These are phyloP conservation scores for Helotiales sp. DNA, from an alignment of 2,329 filamentous ascomycete genomes.

Conservation along the genomic window DNA sequence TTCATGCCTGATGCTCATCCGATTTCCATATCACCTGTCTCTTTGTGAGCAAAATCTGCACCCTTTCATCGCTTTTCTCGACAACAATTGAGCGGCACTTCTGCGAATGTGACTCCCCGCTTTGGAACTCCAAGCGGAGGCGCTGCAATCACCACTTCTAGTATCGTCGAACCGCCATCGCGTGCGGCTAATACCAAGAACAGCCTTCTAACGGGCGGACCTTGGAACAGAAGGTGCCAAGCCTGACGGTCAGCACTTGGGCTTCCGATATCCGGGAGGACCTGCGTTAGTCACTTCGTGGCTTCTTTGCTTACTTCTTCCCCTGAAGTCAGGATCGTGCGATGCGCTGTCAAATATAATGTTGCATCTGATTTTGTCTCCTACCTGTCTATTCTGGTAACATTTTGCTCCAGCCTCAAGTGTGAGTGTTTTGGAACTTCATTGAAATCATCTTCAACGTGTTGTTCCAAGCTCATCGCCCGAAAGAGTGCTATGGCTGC, in stretches of 20 bases:
- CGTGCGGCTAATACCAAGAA: not conserved
- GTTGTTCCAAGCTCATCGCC: too few relatives aligned
- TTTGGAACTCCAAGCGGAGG: not conserved
- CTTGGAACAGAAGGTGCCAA: not conserved
- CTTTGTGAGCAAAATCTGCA: not conserved
- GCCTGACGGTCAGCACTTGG: not conserved
- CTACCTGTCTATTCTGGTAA: not conserved
- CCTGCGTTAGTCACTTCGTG: conserved; percentile 1
- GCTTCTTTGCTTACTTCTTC: not conserved
- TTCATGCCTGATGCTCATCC: too few relatives aligned
- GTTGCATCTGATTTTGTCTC: not conserved
- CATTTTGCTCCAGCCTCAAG: not conserved
- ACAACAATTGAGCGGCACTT: not conserved
- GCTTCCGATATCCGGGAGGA: not conserved
- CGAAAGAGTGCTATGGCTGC: too few relatives aligned
- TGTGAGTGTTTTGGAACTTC: too few relatives aligned
- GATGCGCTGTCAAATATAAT: not conserved
- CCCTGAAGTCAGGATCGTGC: not conserved
- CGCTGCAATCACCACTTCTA: not conserved
- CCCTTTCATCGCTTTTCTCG: not conserved
- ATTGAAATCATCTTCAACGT: too few relatives aligned
- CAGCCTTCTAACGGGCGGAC: not conserved
- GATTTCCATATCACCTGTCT: not conserved
- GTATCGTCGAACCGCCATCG: not conserved
- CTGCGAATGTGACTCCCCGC: not conserved